A percentile compares a stretch with the other conserved stretches of the same genome.
Evolutionary conservation across 2,329 filamentous ascomycete species (phyloP).

Genomic region (Ophiostoma ulmi): DNA sequence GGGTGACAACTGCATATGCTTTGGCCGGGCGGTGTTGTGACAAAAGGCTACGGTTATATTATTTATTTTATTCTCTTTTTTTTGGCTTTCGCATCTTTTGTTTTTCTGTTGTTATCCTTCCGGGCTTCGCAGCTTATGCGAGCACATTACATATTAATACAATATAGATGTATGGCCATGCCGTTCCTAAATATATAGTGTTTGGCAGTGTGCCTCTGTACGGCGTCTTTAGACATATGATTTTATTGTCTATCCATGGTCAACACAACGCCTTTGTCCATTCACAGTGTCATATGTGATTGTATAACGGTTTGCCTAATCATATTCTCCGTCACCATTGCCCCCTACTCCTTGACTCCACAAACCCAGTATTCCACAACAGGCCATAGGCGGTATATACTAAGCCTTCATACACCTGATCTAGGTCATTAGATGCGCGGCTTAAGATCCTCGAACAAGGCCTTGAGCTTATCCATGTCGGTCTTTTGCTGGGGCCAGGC

Average conservation of each 20-base stretch:
- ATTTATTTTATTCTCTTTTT: neutral
- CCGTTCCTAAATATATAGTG: neutral
- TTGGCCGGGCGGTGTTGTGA: neutral
- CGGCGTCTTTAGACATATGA: no score
- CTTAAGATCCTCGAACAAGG: constrained; percentile 77
- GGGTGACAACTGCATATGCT: neutral
- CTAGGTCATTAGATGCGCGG: constrained; percentile 63
- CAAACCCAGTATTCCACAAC: neutral
- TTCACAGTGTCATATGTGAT: neutral
- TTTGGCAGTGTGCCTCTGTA: no score
- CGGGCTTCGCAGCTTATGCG: neutral
- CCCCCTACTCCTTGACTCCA: neutral
- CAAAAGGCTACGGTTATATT: neutral
- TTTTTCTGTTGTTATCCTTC: neutral
- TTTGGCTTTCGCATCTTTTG: neutral
- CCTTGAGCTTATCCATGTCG: constrained; percentile 80
- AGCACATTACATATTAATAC: neutral
- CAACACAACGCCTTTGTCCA: neutral
- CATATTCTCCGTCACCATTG: neutral
- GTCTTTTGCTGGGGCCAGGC: constrained; percentile 69
- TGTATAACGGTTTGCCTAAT: neutral
- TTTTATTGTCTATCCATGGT: neutral
- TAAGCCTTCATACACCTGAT: neutral
- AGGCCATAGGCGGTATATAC: neutral
- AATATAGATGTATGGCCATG: neutral